Conservation (phyloP, 345 rosid genomes). For the Moringa oleifera region DNA sequence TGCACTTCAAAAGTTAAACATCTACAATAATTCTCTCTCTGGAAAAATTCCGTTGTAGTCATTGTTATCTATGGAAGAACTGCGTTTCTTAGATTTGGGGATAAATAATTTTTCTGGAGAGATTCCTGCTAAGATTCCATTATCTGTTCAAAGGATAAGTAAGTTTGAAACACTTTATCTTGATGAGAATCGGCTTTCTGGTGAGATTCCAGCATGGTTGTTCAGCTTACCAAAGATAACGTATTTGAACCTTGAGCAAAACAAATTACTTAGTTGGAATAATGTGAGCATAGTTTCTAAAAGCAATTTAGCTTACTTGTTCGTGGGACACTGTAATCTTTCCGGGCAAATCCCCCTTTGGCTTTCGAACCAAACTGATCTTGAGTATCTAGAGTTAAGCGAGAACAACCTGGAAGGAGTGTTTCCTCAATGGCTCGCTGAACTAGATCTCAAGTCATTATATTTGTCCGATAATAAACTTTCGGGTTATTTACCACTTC, state of each 20-base stretch:
- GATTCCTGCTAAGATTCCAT: neutral
- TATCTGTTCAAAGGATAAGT: neutral
- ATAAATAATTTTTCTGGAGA: too few species aligned
- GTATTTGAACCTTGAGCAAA: slow-evolving; percentile 6
- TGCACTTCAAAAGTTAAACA: neutral
- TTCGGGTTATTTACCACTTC: slow-evolving; percentile 20
- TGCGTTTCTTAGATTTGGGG: neutral
- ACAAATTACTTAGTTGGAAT: slow-evolving; percentile 4
- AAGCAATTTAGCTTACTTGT: slow-evolving; percentile 1
- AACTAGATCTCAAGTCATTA: neutral
- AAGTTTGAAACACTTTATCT: neutral
- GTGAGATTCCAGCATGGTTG: slow-evolving; percentile 8
- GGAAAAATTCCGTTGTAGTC: neutral
- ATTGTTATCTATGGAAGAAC: neutral
- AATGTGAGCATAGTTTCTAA: neutral
- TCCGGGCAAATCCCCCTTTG: slow-evolving; percentile 3
- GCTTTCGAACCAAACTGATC: slow-evolving; percentile 3
- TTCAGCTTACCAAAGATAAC: neutral
- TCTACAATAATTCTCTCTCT: neutral
- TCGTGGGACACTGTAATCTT: slow-evolving; percentile 5
- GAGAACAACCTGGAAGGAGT: slow-evolving; percentile 13
- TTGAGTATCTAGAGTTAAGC: slow-evolving; percentile 11
- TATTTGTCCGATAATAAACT: slow-evolving; percentile 14
- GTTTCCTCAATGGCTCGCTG: slow-evolving; percentile 16
- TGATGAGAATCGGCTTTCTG: neutral